Evolutionary conservation across 2,329 filamentous ascomycete genomes (phyloP).

Genomic region (Dendrostoma leiphaemia): DNA sequence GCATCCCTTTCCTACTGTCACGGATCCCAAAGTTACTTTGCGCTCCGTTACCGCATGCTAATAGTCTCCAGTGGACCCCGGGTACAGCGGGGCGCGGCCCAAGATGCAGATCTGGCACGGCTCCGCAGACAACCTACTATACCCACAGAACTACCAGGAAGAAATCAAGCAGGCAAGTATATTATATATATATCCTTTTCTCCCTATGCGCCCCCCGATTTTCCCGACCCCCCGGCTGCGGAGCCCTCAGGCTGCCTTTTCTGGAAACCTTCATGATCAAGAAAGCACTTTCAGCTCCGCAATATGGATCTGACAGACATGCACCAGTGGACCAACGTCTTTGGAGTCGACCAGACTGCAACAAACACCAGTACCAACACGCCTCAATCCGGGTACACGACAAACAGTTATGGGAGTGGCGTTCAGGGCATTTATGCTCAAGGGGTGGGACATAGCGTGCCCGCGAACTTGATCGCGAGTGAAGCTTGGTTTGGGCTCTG

Average conservation of each 20-base stretch:
- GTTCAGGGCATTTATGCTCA: conserved; percentile 33
- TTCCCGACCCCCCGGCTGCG: too few relatives aligned
- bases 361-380: conserved; percentile 28
- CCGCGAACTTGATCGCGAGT: conserved; percentile 25
- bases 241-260: too few relatives aligned
- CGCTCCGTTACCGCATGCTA: too few relatives aligned
- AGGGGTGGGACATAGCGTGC: conserved; percentile 27
- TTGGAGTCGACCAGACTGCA: conserved; percentile 32
- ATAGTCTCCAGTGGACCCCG: too few relatives aligned
- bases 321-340: conserved; percentile 52
- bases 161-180: conserved; percentile 47
- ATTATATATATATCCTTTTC: too few relatives aligned
- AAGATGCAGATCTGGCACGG: conserved; percentile 62
- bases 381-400: conserved; percentile 37
- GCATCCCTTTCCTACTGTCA: too few relatives aligned
- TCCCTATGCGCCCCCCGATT: too few relatives aligned
- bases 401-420: conserved; percentile 35
- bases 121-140: conserved; percentile 46
- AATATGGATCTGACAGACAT: too few relatives aligned
- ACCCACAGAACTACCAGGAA: conserved; percentile 55
- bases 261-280: too few relatives aligned
- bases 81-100: conserved; percentile 43
- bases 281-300: too few relatives aligned
- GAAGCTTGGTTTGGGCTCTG: conserved; percentile 32
- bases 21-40: too few relatives aligned